Conservation (phyloP, 208 protist genomes). For the Strigomonas galati region DNA sequence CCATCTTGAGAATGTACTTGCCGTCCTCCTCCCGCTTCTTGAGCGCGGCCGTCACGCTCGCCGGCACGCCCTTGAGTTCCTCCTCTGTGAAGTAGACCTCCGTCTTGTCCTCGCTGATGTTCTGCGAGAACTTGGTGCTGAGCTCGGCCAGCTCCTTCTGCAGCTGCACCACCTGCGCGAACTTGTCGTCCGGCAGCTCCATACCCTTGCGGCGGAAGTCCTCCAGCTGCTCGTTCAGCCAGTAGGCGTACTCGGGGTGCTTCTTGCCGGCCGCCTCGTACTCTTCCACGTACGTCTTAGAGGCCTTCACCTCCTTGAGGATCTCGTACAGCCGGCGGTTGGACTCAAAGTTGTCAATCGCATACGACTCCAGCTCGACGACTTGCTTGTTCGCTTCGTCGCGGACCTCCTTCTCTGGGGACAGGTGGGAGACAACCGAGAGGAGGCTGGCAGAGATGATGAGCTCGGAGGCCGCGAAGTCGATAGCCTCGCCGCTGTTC, state of each 20-base stretch:
- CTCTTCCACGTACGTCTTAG: constrained; percentile 29
- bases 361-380: constrained; percentile 62
- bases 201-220: constrained; percentile 65
- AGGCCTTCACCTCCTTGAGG: constrained; percentile 37
- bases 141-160: constrained; percentile 68
- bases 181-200: constrained; percentile 59
- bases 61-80: constrained; percentile 64
- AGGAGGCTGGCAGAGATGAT: constrained; percentile 58
- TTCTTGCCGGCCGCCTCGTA: constrained; percentile 29
- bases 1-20: constrained; percentile 64
- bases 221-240: constrained; percentile 57
- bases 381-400: constrained; percentile 59
- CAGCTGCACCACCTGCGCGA: constrained; percentile 54
- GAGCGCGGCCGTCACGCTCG: constrained; percentile 36
- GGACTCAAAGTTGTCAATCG: constrained; percentile 65
- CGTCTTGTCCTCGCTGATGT: constrained; percentile 78
- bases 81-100: constrained; percentile 45
- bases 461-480: constrained; percentile 55
- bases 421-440: constrained; percentile 52
- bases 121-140: constrained; percentile 66
- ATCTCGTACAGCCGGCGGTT: constrained; percentile 64
- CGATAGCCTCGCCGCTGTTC: constrained; percentile 53
- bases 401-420: constrained; percentile 48
- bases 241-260: constrained; percentile 63
- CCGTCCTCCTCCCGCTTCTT: constrained; percentile 33